A percentile compares a stretch with the other conserved stretches of the same genome.
phyloP scores from a whole-genome alignment of 108 stramenopile genomes.

The Cyclotella baltica region DNA sequence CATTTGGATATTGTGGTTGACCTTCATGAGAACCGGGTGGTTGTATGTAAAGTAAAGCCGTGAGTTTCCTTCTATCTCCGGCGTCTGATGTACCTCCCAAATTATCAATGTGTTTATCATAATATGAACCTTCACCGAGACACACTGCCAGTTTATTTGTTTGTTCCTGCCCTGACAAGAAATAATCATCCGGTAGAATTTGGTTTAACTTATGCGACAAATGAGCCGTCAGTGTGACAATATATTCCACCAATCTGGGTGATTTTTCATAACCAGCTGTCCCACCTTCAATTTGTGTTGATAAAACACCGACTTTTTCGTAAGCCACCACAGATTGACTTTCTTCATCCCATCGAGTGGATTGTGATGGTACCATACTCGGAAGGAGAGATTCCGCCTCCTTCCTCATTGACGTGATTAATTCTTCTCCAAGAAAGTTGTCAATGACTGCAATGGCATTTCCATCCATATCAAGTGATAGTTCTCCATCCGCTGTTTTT shows the following conservation, averaged over 20 bases:
- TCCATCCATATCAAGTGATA: constrained; percentile 30
- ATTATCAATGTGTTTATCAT: constrained; percentile 52
- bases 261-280: constrained; percentile 30
- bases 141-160: constrained; percentile 45
- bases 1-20: constrained; percentile 28
- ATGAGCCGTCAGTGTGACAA: constrained; percentile 32
- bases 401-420: constrained; percentile 28
- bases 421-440: constrained; percentile 37
- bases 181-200: constrained; percentile 27
- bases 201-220: constrained; percentile 36
- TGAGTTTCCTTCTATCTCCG: constrained; percentile 42
- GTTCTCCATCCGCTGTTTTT: not conserved
- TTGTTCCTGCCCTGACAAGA: constrained; percentile 29
- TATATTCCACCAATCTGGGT: constrained; percentile 42
- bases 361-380: constrained; percentile 41
- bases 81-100: constrained; percentile 21
- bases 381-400: constrained; percentile 38
- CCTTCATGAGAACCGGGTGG: constrained; percentile 26
- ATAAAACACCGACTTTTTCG: constrained; percentile 46
- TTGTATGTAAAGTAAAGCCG: constrained; percentile 41
- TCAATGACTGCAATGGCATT: constrained; percentile 33
- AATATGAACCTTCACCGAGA: constrained; percentile 41
- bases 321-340: constrained; percentile 38
- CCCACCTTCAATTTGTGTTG: constrained; percentile 42
- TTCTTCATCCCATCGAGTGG: constrained; percentile 45